phyloP scores from a whole-genome alignment of 371 early-diverging fungal genomes.

The Nematocida major region DNA sequence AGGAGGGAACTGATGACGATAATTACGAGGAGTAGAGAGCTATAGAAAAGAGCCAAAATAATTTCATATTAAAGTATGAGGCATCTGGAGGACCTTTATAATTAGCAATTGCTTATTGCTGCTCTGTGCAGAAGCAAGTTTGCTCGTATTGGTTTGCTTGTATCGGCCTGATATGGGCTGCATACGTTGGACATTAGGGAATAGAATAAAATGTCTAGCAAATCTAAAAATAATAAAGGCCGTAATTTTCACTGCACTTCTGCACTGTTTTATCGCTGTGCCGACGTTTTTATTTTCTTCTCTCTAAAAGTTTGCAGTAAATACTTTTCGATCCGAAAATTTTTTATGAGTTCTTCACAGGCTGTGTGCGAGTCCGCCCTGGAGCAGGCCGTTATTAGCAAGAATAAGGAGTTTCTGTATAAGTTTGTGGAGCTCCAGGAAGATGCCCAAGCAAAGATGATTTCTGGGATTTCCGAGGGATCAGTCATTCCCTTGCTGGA shows the following conservation, averaged over 20 bases:
- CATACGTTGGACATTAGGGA: too few species aligned
- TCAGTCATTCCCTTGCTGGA: conserved; percentile 23
- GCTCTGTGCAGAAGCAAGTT: too few species aligned
- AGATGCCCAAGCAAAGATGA: conserved; percentile 19
- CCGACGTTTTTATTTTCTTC: too few species aligned
- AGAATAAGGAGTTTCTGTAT: conserved; percentile 29
- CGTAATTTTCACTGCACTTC: too few species aligned
- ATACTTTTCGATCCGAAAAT: neutral
- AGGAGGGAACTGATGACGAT: neutral
- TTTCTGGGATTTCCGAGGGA: neutral
- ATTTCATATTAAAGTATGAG: neutral
- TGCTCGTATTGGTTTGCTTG: too few species aligned
- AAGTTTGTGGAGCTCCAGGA: conserved; percentile 32
- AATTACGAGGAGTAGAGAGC: neutral
- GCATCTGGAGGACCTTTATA: too few species aligned
- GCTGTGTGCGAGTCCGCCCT: neutral
- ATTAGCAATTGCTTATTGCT: too few species aligned
- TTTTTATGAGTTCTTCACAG: neutral
- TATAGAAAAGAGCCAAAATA: neutral
- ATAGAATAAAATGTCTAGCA: too few species aligned
- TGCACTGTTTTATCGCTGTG: too few species aligned
- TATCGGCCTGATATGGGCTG: too few species aligned
- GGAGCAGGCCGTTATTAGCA: conserved; percentile 47
- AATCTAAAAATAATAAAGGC: too few species aligned
- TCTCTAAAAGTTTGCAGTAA: neutral